A percentile compares a stretch with the other conserved stretches of the same genome.
Evolutionary conservation across 2,329 filamentous ascomycete species (phyloP).

Genomic region (Sclerotinia sclerotiorum): DNA sequence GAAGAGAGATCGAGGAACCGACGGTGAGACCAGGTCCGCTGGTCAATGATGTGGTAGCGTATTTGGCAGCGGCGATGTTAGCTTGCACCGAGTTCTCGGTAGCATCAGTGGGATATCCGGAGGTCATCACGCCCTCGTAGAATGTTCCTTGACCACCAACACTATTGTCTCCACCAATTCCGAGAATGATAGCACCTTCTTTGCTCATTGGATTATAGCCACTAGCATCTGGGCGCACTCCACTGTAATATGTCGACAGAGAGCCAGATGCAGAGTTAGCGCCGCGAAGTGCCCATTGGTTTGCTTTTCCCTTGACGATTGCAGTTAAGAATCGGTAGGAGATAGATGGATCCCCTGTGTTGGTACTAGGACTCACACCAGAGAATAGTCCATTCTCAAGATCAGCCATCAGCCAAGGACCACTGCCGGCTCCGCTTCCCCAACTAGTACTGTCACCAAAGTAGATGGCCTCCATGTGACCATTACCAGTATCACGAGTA

Average conservation of each 20-base stretch:
- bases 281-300: slow-evolving; percentile 60
- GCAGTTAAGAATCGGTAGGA: slow-evolving; percentile 57
- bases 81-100: slow-evolving; percentile 59
- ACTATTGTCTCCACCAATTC: slow-evolving; percentile 64
- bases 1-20: slow-evolving; percentile 54
- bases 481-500: slow-evolving; percentile 55
- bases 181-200: slow-evolving; percentile 65
- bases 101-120: slow-evolving; percentile 59
- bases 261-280: slow-evolving; percentile 54
- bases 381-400: slow-evolving; percentile 67
- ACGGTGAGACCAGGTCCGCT: slow-evolving; percentile 50
- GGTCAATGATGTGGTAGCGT: slow-evolving; percentile 49
- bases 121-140: slow-evolving; percentile 65
- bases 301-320: slow-evolving; percentile 55
- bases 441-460: slow-evolving; percentile 56
- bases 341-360: slow-evolving; percentile 54
- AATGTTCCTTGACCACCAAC: slow-evolving; percentile 61
- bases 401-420: slow-evolving; percentile 69
- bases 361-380: slow-evolving; percentile 48
- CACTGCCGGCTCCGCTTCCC: slow-evolving; percentile 57
- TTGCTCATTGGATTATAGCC: slow-evolving; percentile 62
- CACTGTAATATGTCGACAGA: slow-evolving; percentile 59
- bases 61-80: slow-evolving; percentile 59
- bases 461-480: slow-evolving; percentile 70
- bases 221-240: slow-evolving; percentile 50